phyloP scores from a whole-genome alignment of 352 stramenopile genomes.

The Globisporangium heterothallicum region DNA sequence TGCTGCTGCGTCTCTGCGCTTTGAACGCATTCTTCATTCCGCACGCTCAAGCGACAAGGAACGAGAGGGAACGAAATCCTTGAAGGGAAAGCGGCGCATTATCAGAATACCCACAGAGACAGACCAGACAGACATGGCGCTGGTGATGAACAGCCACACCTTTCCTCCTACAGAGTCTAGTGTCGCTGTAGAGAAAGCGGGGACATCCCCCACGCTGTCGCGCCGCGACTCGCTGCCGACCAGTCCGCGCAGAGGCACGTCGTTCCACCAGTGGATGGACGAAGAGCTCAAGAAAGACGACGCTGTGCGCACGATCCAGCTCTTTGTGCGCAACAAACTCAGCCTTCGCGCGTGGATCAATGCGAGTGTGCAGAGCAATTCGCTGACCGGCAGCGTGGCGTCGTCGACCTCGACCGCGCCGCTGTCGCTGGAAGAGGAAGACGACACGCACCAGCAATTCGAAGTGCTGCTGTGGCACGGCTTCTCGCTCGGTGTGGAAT shows the following conservation, averaged over 20 bases:
- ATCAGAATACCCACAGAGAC: background rate
- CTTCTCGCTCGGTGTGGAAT: slow-evolving; percentile 40
- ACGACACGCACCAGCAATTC: slow-evolving; percentile 39
- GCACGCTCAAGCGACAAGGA: background rate
- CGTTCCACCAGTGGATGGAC: slow-evolving; percentile 28
- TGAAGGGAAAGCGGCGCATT: background rate
- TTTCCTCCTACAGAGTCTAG: slow-evolving; percentile 1
- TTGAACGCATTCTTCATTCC: slow-evolving; percentile 5
- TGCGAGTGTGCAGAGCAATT: slow-evolving; percentile 2
- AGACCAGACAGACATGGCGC: background rate
- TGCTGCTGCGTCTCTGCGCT: background rate
- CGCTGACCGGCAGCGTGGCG: slow-evolving; percentile 11
- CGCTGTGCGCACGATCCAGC: slow-evolving; percentile 29
- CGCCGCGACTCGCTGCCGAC: slow-evolving; percentile 3
- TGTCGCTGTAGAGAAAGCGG: background rate
- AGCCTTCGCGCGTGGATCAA: background rate
- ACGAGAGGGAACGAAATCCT: too few species aligned
- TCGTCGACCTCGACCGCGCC: slow-evolving; percentile 7
- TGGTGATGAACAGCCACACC: background rate
- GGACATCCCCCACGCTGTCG: too few species aligned
- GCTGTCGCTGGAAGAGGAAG: slow-evolving; percentile 23
- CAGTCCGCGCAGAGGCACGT: slow-evolving; percentile 7
- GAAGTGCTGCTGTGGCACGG: slow-evolving; percentile 65
- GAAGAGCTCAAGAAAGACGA: slow-evolving; percentile 26
- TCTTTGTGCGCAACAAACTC: slow-evolving; percentile 23